Conservation (phyloP, 1,284 basidiomycete species). For the Porodaedalea pini region DNA sequence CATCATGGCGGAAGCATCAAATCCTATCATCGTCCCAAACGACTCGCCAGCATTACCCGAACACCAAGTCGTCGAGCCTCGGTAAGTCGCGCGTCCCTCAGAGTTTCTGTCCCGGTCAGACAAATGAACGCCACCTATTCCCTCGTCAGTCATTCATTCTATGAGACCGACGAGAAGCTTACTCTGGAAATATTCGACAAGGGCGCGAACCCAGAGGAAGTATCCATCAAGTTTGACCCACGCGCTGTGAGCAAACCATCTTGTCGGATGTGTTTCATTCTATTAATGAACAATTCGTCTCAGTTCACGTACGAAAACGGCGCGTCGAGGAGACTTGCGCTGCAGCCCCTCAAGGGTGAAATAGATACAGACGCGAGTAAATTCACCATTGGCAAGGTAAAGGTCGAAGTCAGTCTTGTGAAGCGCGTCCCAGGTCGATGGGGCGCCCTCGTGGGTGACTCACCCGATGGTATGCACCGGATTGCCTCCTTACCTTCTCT, state of each 20-base stretch:
- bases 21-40: slow-evolving; percentile 3
- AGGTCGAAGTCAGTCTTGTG: slow-evolving; percentile 70
- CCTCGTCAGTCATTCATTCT: slow-evolving; percentile 88
- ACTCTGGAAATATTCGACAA: slow-evolving; percentile 79
- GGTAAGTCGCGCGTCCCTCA: slow-evolving; percentile 10
- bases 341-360: slow-evolving; percentile 79
- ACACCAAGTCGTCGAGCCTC: slow-evolving; percentile 2
- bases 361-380: slow-evolving; percentile 64
- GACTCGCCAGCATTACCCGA: not conserved
- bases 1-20: slow-evolving; percentile 3
- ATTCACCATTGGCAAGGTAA: slow-evolving; percentile 75
- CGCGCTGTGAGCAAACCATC: slow-evolving; percentile 47
- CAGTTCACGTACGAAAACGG: slow-evolving; percentile 63
- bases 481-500: slow-evolving; percentile 5
- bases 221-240: slow-evolving; percentile 61
- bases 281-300: slow-evolving; percentile 7
- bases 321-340: slow-evolving; percentile 50
- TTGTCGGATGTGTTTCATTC: slow-evolving; percentile 12
- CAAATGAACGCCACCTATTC: slow-evolving; percentile 12
- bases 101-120: slow-evolving; percentile 8
- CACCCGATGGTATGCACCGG: slow-evolving; percentile 60
- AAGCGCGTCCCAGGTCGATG: slow-evolving; percentile 69
- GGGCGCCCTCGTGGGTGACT: slow-evolving; percentile 71
- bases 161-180: slow-evolving; percentile 76
- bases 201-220: slow-evolving; percentile 62